These are phyloP conservation scores for Novymonas esmeraldas DNA, from an alignment of 208 protist genomes.

Conservation along the genomic window DNA sequence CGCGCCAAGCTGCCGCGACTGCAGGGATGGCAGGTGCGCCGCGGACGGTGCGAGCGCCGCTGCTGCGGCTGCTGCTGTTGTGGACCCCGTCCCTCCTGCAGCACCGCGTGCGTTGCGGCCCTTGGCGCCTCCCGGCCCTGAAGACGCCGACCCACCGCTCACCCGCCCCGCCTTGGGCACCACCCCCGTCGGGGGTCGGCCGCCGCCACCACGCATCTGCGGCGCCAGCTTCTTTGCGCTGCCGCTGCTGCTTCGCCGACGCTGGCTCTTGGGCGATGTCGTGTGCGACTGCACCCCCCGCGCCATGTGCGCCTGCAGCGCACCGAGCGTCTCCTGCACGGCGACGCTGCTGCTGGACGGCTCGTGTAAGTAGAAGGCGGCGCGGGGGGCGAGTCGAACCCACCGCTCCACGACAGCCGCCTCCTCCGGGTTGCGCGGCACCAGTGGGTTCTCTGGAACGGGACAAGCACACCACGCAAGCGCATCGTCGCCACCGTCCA, in stretches of 20 bases:
- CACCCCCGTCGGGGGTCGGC: neutral
- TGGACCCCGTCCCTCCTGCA: neutral
- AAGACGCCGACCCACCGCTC: neutral
- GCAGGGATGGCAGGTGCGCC: neutral
- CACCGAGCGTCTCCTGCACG: slow-evolving; percentile 19
- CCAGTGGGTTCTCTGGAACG: neutral
- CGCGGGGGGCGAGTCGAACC: slow-evolving; percentile 25
- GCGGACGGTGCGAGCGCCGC: neutral
- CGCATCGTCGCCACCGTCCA: neutral
- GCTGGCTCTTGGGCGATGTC: slow-evolving; percentile 2
- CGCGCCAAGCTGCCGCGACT: neutral
- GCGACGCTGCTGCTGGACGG: slow-evolving; percentile 7
- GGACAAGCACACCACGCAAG: neutral
- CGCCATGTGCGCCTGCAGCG: slow-evolving; percentile 10
- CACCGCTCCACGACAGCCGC: slow-evolving; percentile 12
- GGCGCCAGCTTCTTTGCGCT: neutral
- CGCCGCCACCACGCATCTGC: slow-evolving; percentile 4
- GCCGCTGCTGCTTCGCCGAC: slow-evolving; percentile 9
- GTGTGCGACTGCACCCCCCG: neutral
- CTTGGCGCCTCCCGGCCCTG: slow-evolving; percentile 2
- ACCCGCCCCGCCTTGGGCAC: neutral
- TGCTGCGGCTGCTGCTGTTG: neutral
- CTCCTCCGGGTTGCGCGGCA: neutral
- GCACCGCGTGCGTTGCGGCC: slow-evolving; percentile 12
- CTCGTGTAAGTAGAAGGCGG: slow-evolving; percentile 27